Evolutionary conservation across 2,329 filamentous ascomycete species (phyloP).

Genomic region (Fusarium sp.): DNA sequence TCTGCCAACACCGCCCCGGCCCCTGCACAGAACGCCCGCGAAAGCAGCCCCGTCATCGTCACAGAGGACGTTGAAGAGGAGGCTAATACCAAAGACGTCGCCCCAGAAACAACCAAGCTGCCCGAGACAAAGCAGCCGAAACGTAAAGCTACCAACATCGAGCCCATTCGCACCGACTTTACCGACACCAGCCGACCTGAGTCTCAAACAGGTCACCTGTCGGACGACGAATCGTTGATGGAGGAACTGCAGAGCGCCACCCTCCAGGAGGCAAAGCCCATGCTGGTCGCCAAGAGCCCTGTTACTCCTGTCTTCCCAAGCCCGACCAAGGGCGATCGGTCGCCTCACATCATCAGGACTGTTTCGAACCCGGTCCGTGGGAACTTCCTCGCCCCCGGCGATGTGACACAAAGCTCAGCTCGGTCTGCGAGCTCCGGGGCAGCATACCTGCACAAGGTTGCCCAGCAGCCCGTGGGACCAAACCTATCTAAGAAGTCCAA

Average conservation of each 20-base stretch:
- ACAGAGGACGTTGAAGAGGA: constrained; percentile 18
- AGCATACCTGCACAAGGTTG: constrained; percentile 62
- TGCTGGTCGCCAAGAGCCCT: constrained; percentile 84
- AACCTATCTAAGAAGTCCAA: constrained; percentile 72
- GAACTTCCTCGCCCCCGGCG: constrained; percentile 55
- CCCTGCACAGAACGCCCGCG: constrained; percentile 1
- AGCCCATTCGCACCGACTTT: constrained; percentile 64
- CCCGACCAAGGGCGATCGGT: constrained; percentile 36
- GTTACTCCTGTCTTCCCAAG: constrained; percentile 68
- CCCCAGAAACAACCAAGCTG: constrained; percentile 14
- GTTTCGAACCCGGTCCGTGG: constrained; percentile 58
- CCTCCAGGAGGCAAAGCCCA: constrained; percentile 81
- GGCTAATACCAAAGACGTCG: constrained; percentile 2
- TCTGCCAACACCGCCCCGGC: constrained; percentile 32
- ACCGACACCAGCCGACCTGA: constrained; percentile 31
- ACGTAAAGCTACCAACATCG: constrained; percentile 50
- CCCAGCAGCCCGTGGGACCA: constrained; percentile 58
- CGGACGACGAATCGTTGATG: constrained; percentile 81
- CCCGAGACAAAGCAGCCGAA: constrained; percentile 33
- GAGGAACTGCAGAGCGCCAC: constrained; percentile 85
- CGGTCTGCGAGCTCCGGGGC: constrained; percentile 66
- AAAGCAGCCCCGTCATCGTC: constrained; percentile 22
- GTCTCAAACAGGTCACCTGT: constrained; percentile 56
- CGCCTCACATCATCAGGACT: constrained; percentile 53
- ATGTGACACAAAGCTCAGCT: constrained; percentile 56